phyloP scores from a whole-genome alignment of 1,284 basidiomycete genomes.

The Rhodotorula sp. region DNA sequence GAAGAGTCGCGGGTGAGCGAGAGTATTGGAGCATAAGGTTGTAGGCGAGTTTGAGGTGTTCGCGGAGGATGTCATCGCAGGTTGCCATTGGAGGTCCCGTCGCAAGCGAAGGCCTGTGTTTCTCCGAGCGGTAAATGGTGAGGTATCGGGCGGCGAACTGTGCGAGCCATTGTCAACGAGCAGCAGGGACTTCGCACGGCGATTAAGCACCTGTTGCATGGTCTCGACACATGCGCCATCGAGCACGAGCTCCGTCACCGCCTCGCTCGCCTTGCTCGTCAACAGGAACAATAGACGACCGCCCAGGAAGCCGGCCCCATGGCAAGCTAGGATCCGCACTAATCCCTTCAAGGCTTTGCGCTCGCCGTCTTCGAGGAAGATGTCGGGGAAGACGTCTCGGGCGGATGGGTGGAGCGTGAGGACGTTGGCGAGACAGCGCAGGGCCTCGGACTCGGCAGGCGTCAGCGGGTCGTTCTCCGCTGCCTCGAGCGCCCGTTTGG shows the following conservation, averaged over 20 bases:
- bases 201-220: conserved; percentile 12
- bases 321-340: conserved; percentile 19
- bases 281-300: conserved; percentile 38
- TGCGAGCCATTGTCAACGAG: accelerated
- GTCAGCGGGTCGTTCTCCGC: conserved; percentile 24
- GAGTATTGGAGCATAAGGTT: conserved; percentile 39
- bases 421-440: conserved; percentile 40
- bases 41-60: conserved; percentile 41
- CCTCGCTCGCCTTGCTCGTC: conserved; percentile 35
- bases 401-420: conserved; percentile 37
- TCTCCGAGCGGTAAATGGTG: conserved; percentile 1
- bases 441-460: conserved; percentile 24
- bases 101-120: conserved; percentile 2
- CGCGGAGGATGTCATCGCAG: conserved; percentile 27
- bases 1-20: not conserved
- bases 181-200: accelerated
- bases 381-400: conserved; percentile 31
- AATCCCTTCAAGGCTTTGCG: conserved; percentile 16
- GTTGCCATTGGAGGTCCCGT: conserved; percentile 17
- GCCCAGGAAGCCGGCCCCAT: conserved; percentile 25
- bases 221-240: conserved; percentile 9
- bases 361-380: conserved; percentile 22
- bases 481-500: not conserved
- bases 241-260: conserved; percentile 26
- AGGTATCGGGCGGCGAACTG: conserved; percentile 33